Evolutionary conservation across 139 green algal species (phyloP).

Genomic region (Picochlorum costavermella): DNA sequence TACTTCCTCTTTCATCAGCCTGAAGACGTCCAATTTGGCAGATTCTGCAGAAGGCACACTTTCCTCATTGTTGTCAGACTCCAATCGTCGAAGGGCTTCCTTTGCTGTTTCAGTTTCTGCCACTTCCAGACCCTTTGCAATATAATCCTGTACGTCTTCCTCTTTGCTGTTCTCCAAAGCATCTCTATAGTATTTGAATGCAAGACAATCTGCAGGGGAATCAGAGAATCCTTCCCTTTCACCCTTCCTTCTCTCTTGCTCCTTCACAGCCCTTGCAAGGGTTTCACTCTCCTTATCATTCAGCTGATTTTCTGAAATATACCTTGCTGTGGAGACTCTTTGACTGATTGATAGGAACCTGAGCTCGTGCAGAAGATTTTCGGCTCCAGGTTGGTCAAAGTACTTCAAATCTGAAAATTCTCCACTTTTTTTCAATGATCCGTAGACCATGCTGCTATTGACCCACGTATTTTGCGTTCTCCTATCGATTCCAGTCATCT

Average conservation of each 20-base stretch:
- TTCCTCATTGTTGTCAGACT: conserved; percentile 9
- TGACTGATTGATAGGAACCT: conserved; percentile 41
- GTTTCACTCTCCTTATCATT: conserved; percentile 7
- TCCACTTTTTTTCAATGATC: conserved; percentile 1
- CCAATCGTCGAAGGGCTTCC: conserved; percentile 32
- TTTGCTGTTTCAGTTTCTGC: conserved; percentile 35
- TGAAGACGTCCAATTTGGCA: conserved; percentile 36
- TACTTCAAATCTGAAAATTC: conserved; percentile 23
- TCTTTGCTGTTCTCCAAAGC: conserved; percentile 47
- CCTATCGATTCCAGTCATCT: conserved; percentile 57
- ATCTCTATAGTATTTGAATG: conserved; percentile 77
- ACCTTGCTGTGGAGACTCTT: conserved; percentile 17
- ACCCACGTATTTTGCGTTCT: conserved; percentile 53
- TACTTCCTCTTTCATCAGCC: conserved; percentile 57
- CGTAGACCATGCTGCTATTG: conserved; percentile 18
- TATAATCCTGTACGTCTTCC: conserved; percentile 27
- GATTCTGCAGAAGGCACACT: not conserved
- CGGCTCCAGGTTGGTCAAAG: conserved; percentile 41
- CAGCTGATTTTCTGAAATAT: conserved; percentile 40
- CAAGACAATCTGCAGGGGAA: conserved; percentile 59
- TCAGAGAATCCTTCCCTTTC: conserved; percentile 51
- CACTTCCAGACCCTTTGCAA: conserved; percentile 41
- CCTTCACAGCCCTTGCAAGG: conserved; percentile 65
- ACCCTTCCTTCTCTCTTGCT: conserved; percentile 53
- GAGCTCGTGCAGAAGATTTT: conserved; percentile 56